Conservation (phyloP, 352 stramenopile genomes). For the Phytopythium delawarense region DNA sequence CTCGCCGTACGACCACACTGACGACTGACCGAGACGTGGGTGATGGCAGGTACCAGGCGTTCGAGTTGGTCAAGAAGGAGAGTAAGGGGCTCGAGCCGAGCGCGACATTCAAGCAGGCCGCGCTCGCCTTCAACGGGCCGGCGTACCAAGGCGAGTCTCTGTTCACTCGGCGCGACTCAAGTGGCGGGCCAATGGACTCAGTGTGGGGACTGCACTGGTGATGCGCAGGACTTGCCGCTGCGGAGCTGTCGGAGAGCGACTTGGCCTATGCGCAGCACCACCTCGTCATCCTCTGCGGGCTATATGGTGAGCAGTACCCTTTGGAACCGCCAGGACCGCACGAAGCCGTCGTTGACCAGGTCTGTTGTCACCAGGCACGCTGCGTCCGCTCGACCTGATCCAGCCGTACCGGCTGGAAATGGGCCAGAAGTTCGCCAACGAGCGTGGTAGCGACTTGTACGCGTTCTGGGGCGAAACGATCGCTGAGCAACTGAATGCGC, state of each 20-base stretch:
- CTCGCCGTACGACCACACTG: background rate
- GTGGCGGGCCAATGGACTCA: background rate
- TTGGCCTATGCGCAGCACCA: slow-evolving; percentile 72
- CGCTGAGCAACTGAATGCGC: slow-evolving; percentile 53
- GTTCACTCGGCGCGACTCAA: too few relatives aligned
- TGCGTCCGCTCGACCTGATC: slow-evolving; percentile 92
- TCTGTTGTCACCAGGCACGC: slow-evolving; percentile 27
- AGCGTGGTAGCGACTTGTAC: slow-evolving; percentile 83
- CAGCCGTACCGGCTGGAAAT: slow-evolving; percentile 97
- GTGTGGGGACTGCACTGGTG: background rate
- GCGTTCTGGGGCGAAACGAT: slow-evolving; percentile 90
- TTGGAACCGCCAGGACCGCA: background rate
- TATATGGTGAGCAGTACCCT: slow-evolving; percentile 72
- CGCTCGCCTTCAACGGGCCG: slow-evolving; percentile 78
- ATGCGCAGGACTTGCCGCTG: slow-evolving; percentile 44
- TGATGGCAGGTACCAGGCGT: slow-evolving; percentile 44
- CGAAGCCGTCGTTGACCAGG: too few relatives aligned
- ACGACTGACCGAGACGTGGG: background rate
- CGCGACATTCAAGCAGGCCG: slow-evolving; percentile 63
- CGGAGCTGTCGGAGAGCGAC: slow-evolving; percentile 56
- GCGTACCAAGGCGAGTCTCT: slow-evolving; percentile 54
- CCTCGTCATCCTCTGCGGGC: slow-evolving; percentile 91
- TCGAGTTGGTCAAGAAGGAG: slow-evolving; percentile 31
- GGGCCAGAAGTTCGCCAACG: slow-evolving; percentile 76
- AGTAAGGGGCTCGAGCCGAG: slow-evolving; percentile 16